Percentiles rank a stretch among this genome's conserved stretches.
Evolutionary conservation across 768 basidiomycete species (phyloP).

Genomic region (Pleurotus platypus): DNA sequence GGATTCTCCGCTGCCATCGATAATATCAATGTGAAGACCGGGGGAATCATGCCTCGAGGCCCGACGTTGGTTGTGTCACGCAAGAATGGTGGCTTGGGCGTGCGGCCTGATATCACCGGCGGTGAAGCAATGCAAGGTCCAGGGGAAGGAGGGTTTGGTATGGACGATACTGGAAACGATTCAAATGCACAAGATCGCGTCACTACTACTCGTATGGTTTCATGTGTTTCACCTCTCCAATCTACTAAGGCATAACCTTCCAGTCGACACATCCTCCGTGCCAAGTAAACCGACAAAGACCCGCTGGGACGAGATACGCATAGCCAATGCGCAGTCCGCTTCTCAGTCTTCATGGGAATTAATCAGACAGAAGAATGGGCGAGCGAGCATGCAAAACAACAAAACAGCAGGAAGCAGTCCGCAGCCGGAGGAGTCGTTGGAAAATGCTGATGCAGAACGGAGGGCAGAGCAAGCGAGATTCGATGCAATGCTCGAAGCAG

Average conservation of each 20-base stretch:
- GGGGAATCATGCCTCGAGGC: conserved; percentile 20
- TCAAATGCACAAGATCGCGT: conserved; percentile 9
- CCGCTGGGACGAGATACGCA: conserved; percentile 69
- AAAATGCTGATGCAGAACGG: conserved; percentile 23
- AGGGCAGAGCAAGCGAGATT: conserved; percentile 50
- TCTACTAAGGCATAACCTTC: neutral
- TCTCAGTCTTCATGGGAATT: conserved; percentile 61
- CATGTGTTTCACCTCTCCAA: neutral
- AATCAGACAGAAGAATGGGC: conserved; percentile 57
- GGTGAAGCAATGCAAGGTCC: neutral
- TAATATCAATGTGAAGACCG: conserved; percentile 42
- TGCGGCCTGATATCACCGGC: conserved; percentile 2
- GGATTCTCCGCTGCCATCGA: conserved; percentile 37
- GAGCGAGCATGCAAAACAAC: conserved; percentile 20
- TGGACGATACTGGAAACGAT: neutral
- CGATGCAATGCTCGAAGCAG: conserved; percentile 56
- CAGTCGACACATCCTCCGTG: conserved; percentile 10
- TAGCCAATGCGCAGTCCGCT: conserved; percentile 39
- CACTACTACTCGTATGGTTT: conserved; percentile 7
- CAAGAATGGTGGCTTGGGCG: neutral
- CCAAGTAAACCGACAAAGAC: conserved; percentile 7
- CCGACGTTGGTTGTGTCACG: conserved; percentile 21
- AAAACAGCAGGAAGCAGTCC: neutral
- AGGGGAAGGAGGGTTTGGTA: neutral
- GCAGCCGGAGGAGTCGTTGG: neutral